phyloP scores from a whole-genome alignment of 352 stramenopile species.

The Albugo laibachii region DNA sequence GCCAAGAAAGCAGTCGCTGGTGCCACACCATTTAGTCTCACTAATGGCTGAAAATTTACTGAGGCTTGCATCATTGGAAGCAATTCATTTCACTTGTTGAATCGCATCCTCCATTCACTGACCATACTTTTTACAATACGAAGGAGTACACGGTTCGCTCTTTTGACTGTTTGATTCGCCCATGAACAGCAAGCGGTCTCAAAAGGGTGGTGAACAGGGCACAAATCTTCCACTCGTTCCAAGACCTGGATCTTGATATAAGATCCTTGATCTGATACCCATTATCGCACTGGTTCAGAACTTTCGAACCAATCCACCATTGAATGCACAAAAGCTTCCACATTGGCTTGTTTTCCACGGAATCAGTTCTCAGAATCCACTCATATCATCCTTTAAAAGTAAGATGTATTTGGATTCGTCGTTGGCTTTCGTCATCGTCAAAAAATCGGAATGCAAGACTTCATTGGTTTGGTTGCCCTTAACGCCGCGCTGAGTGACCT shows the following conservation, averaged over 20 bases:
- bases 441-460: slow-evolving; percentile 16
- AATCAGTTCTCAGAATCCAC: slow-evolving; percentile 9
- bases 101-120: slow-evolving; percentile 5
- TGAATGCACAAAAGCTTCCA: background rate
- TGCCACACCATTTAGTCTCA: slow-evolving; percentile 7
- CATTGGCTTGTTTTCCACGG: slow-evolving; percentile 1
- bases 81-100: slow-evolving; percentile 4
- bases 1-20: slow-evolving; percentile 12
- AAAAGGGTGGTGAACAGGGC: slow-evolving; percentile 13
- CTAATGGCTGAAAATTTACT: slow-evolving; percentile 7
- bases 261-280: slow-evolving; percentile 13
- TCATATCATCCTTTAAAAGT: slow-evolving; percentile 15
- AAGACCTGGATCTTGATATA: slow-evolving; percentile 19
- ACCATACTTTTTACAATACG: slow-evolving; percentile 4
- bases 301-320: slow-evolving; percentile 11
- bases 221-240: slow-evolving; percentile 3
- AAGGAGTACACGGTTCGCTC: slow-evolving; percentile 11
- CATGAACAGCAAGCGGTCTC: slow-evolving; percentile 12
- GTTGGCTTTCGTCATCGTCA: slow-evolving; percentile 6
- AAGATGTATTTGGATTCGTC: slow-evolving; percentile 10
- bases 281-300: slow-evolving; percentile 4
- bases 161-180: slow-evolving; percentile 18
- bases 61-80: slow-evolving; percentile 10
- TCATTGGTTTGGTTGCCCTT: slow-evolving; percentile 14
- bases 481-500: slow-evolving; percentile 14